A percentile compares a stretch with the other conserved stretches of the same genome.
These are phyloP conservation scores for Puccinellia tenuiflora DNA, from an alignment of 176 grass and related monocot genomes.

Conservation along the genomic window DNA sequence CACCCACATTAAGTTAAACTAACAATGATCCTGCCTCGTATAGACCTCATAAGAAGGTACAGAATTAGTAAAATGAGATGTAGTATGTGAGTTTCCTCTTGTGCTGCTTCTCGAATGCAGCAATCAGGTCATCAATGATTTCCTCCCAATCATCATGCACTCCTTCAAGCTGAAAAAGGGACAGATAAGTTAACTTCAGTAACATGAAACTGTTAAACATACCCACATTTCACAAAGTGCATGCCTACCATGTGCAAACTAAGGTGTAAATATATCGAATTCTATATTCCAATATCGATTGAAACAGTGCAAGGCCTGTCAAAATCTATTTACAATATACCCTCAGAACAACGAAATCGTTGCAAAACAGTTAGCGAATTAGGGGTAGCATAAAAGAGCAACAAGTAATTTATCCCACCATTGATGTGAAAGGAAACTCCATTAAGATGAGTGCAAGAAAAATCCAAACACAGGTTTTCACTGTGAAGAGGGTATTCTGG, in stretches of 20 bases:
- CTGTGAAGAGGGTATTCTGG: neutral
- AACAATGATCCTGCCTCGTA: neutral
- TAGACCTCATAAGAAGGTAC: neutral
- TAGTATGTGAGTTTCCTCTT: constrained; percentile 39
- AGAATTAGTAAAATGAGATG: constrained; percentile 36
- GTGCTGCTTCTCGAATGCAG: constrained; percentile 44
- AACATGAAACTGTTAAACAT: neutral
- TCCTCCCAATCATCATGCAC: constrained; percentile 35
- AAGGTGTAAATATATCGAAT: neutral
- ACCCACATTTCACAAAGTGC: neutral
- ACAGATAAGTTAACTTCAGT: neutral
- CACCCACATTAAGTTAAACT: neutral
- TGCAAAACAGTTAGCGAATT: neutral
- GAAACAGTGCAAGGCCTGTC: neutral
- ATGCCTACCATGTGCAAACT: neutral
- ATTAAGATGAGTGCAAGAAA: neutral
- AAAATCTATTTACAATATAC: neutral
- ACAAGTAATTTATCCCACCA: neutral
- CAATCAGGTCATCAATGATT: constrained; percentile 45
- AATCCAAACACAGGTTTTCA: neutral
- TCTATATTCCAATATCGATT: neutral
- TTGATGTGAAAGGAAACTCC: neutral
- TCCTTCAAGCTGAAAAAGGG: constrained; percentile 31
- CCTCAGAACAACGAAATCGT: neutral
- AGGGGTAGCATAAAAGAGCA: neutral